Base-by-base conservation (phyloP, 2,329 filamentous ascomycete genomes). In the Colletotrichum sp. region DNA sequence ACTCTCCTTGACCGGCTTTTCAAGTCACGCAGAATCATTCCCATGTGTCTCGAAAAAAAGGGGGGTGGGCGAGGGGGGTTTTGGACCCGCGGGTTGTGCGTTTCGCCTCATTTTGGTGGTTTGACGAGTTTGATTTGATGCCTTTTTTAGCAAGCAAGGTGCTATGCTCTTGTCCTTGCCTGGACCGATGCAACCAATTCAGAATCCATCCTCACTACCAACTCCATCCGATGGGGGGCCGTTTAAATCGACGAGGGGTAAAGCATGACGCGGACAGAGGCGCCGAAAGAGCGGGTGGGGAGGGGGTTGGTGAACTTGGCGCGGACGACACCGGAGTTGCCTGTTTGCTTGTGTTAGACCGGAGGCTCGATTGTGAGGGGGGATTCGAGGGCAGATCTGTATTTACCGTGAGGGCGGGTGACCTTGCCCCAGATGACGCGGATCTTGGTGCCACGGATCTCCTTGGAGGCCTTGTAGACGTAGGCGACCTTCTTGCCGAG, bases 341-440 rank as follows among this genome's bases (percentile, higher is more conserved):
- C 95, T 97, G 72, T 65, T 12, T 24, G 36, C 14, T 43, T 36
- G 18, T 55, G 38, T 64, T 69, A 66, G 71, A 70, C 63, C 64
- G 43, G 32, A 5, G 13, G 63, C 56, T 68, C 69, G 63, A 52
- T 64, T 38, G n/a, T 30, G 14, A 26, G 52, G 68, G 52, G 56
- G 12, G n/a, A 38, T 59, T 36, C 28, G 24, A 66, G 16, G 18
- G 52, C 18, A 32, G 75, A 71, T 28, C 38, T 70, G 64, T 76
- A 87, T 89, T 83, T 94, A 96, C 95, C 96, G 90, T 98, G 96
- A 87, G 96, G 94, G 86, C 96, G 92, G 86, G 95, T 98, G 87
- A 98, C 94, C 92, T 98, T 98, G 91, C 96, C 96, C 96, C 96
- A 98, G 91, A 98, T 98, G 83, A 98, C 94, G 86, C 96, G 93